Conservation (phyloP, 352 stramenopile species). For the Phytophthora parvispora region DNA sequence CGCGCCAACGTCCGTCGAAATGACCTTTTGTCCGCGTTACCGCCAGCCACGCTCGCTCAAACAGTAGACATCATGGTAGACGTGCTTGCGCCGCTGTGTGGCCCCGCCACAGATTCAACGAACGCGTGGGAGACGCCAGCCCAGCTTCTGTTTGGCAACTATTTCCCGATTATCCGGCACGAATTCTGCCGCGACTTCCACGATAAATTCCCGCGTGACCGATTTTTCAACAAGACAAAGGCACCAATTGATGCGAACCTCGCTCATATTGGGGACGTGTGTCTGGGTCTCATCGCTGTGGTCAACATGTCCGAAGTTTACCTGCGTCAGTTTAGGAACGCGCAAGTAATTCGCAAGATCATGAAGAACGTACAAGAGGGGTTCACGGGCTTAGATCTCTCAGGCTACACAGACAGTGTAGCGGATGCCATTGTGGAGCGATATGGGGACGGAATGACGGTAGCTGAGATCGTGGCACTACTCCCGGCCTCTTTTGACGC, state of each 20-base stretch:
- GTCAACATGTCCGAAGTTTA: slow-evolving; percentile 33
- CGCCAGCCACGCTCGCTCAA: slow-evolving; percentile 5
- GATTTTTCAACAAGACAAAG: slow-evolving; percentile 25
- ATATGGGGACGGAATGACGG: slow-evolving; percentile 31
- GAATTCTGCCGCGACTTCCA: slow-evolving; percentile 38
- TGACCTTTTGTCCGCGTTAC: slow-evolving; percentile 9
- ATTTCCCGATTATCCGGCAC: slow-evolving; percentile 29
- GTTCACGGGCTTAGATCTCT: slow-evolving; percentile 16
- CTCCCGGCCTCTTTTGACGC: slow-evolving; percentile 20
- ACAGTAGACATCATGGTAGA: slow-evolving; percentile 49
- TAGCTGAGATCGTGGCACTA: slow-evolving; percentile 25
- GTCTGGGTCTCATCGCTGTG: slow-evolving; percentile 29
- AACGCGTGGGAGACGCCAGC: slow-evolving; percentile 20
- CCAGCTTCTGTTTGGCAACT: slow-evolving; percentile 32
- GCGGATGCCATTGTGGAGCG: slow-evolving; percentile 25
- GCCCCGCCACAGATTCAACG: neutral
- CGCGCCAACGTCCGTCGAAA: slow-evolving; percentile 23
- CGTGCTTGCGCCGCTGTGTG: slow-evolving; percentile 35
- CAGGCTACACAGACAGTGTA: slow-evolving; percentile 25
- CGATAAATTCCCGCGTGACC: slow-evolving; percentile 22
- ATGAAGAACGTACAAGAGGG: slow-evolving; percentile 41
- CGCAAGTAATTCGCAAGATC: slow-evolving; percentile 38
- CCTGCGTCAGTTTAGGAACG: slow-evolving; percentile 42
- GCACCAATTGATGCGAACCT: slow-evolving; percentile 30
- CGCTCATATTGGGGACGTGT: slow-evolving; percentile 26